phyloP scores from a whole-genome alignment of 257 asterid genomes.

The Solanum virginianum region DNA sequence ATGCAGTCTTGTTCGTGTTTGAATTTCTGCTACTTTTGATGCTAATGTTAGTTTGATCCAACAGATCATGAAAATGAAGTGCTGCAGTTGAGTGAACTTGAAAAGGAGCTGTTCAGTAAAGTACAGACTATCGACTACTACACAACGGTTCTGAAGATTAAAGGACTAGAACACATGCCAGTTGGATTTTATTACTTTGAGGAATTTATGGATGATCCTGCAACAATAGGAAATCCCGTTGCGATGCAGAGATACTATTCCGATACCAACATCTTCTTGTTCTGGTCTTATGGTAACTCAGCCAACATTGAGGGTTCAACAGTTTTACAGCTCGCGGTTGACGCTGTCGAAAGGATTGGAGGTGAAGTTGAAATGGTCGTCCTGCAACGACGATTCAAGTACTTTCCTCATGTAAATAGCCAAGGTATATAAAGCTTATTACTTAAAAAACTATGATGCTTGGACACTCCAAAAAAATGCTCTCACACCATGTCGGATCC shows the following conservation, averaged over 20 bases:
- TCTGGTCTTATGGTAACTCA: conserved; percentile 85
- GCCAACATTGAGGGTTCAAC: conserved; percentile 28
- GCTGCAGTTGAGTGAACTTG: conserved; percentile 50
- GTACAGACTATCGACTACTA: conserved; percentile 65
- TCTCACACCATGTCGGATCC: neutral
- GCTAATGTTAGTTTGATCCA: neutral
- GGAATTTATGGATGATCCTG: conserved; percentile 73
- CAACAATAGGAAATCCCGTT: conserved; percentile 71
- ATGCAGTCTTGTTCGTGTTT: neutral
- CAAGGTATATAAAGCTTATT: conserved; percentile 27
- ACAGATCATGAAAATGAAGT: conserved; percentile 27
- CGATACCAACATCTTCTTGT: conserved; percentile 47
- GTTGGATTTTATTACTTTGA: conserved; percentile 70
- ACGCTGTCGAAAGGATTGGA: conserved; percentile 62
- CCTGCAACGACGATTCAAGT: conserved; percentile 57
- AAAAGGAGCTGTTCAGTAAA: conserved; percentile 51
- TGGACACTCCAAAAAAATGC: neutral
- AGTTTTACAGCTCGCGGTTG: conserved; percentile 44
- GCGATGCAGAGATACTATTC: conserved; percentile 69
- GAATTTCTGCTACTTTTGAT: neutral
- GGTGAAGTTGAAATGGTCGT: conserved; percentile 36
- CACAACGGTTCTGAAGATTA: conserved; percentile 72
- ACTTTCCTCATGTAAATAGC: conserved; percentile 66
- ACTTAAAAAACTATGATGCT: neutral
- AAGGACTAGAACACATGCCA: conserved; percentile 61